A percentile compares a stretch with the other conserved stretches of the same genome.
phyloP scores from a whole-genome alignment of 164 flowering plant species.

The Litsea cubeba region DNA sequence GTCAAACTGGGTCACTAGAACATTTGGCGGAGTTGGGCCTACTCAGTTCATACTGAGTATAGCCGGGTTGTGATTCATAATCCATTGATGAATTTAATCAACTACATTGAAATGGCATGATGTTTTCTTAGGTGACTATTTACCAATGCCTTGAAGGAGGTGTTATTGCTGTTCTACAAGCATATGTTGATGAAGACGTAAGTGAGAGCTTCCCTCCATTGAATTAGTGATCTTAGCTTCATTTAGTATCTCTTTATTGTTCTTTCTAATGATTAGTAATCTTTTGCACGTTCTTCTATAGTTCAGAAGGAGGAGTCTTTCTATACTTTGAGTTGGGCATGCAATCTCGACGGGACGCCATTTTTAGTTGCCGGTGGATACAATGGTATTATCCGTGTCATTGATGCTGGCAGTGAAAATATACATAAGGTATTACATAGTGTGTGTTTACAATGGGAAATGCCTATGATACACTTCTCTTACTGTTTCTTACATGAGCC shows the following conservation, averaged over 20 bases:
- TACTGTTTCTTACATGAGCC: background rate
- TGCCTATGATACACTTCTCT: background rate
- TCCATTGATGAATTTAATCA: background rate
- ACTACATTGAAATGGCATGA: background rate
- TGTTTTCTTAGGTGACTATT: slow-evolving; percentile 61
- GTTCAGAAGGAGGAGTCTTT: slow-evolving; percentile 98
- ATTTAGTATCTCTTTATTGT: background rate
- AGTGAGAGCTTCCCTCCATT: slow-evolving; percentile 12
- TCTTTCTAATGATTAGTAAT: slow-evolving; percentile 3
- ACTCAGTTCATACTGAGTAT: too few species aligned
- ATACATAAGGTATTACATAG: slow-evolving; percentile 65
- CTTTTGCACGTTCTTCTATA: slow-evolving; percentile 34
- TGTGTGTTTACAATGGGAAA: background rate
- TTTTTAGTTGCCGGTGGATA: slow-evolving; percentile 87
- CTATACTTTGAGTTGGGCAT: slow-evolving; percentile 95
- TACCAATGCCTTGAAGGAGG: slow-evolving; percentile 93
- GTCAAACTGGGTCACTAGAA: too few species aligned
- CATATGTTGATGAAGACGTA: slow-evolving; percentile 93
- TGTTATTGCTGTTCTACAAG: slow-evolving; percentile 70
- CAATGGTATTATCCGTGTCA: slow-evolving; percentile 88
- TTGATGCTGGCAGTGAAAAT: slow-evolving; percentile 81
- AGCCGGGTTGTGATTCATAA: too few species aligned
- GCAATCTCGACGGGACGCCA: slow-evolving; percentile 63
- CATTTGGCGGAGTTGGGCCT: too few species aligned
- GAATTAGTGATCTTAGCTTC: background rate